Percentiles rank a stretch among this genome's conserved stretches.
These are phyloP conservation scores for Elongisporangium prolatum DNA, from an alignment of 352 stramenopile species.

Conservation along the genomic window DNA sequence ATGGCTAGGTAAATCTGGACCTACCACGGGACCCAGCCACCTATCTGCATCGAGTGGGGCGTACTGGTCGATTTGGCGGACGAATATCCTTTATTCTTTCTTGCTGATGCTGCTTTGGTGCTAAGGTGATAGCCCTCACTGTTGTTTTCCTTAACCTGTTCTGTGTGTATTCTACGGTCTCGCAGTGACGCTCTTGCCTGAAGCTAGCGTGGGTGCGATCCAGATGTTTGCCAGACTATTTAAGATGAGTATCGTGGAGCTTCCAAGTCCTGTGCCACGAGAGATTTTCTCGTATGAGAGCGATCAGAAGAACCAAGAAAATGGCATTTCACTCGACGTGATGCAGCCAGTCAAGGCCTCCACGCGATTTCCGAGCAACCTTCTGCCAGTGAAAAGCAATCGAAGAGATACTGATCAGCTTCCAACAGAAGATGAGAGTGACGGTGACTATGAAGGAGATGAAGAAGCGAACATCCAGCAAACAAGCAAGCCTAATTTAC, in stretches of 20 bases:
- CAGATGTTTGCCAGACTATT: conserved; percentile 59
- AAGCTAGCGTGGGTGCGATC: conserved; percentile 45
- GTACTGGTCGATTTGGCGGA: conserved; percentile 68
- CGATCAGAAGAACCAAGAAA: conserved; percentile 2
- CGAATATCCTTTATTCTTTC: conserved; percentile 47
- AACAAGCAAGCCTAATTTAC: background rate
- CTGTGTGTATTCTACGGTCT: conserved; percentile 32
- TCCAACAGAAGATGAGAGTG: background rate
- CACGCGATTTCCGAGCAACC: background rate
- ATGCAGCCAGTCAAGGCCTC: background rate
- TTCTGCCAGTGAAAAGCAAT: background rate
- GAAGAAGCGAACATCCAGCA: background rate
- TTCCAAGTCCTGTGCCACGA: conserved; percentile 36
- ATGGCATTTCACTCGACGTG: conserved; percentile 3
- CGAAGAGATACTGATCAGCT: background rate
- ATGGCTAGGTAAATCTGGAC: conserved; percentile 57
- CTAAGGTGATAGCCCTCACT: too few relatives aligned
- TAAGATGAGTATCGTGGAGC: conserved; percentile 54
- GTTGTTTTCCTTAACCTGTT: conserved; percentile 10
- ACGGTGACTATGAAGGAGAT: background rate
- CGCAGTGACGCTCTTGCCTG: conserved; percentile 56
- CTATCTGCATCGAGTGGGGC: conserved; percentile 74
- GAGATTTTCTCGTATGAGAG: conserved; percentile 37
- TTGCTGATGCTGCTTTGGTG: background rate
- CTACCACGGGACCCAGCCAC: conserved; percentile 66